Base-by-base conservation (phyloP, 176 grass and related monocot genomes). In the Ananas comosus region DNA sequence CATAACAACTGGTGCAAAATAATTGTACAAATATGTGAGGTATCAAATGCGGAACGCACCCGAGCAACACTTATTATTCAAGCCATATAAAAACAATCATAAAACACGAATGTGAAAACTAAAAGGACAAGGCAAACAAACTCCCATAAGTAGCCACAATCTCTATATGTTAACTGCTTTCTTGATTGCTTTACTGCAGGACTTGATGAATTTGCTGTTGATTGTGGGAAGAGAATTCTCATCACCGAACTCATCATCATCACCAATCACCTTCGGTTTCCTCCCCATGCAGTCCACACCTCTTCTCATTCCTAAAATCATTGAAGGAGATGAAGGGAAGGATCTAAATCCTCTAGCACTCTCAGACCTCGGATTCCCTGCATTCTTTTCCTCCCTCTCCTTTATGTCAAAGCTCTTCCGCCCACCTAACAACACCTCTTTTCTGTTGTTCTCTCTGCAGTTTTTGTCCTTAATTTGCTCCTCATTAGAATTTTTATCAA, bases 271-370 rank as follows among this genome's bases (percentile, higher is more conserved):
- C 74, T 92, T 81, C 0, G 87, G 86, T 68, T 90, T 92, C 74
- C 82, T 89, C 51, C 81, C 59, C 3, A 85, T 87, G 71, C 85
- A 87, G 16, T 99, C 89, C 14, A 80, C 87, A 9, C 86, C 82
- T 65, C 78, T 87, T 53, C 73, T 90, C 89, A 87, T 90, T 69
- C 87, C 89, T 51, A 88, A 24, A 29, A 99, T 82, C 50, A 81
- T 90, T 5, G 89, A 93, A 78, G 94, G 94, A 0, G 94, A 93
- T 9, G 94, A 97, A 49, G 94, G 94, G 67, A 99, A 75, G 21
- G 89, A 93, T 21, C 94, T 70, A 63, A 93, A 99, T 53, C 82
- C 94, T 80, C 84, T 99, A 13, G 61, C 12, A 19, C 94, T 99
- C 48, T 93, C 87, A 2, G 84, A 74, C 49, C 79, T 93, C 0